Evolutionary conservation across 177 flowering plant species (phyloP).

Genomic region (Tripterygium wilfordii): DNA sequence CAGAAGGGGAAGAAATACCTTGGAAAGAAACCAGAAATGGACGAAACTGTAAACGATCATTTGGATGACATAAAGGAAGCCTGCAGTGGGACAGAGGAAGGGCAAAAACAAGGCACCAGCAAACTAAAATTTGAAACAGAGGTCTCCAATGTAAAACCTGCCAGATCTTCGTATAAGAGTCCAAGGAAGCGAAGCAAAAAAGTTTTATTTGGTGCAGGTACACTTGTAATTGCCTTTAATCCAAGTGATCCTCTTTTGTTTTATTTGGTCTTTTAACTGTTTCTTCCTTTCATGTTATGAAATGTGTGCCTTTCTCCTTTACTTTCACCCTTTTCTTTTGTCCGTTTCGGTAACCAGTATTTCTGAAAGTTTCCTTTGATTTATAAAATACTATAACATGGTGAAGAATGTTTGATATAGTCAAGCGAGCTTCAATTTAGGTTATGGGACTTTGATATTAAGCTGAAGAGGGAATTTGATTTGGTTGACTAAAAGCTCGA

Average conservation of each 20-base stretch:
- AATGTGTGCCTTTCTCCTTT: no score
- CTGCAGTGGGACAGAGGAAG: slow-evolving; percentile 42
- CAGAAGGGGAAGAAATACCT: slow-evolving; percentile 20
- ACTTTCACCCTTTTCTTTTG: no score
- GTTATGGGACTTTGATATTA: no score
- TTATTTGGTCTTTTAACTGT: background rate
- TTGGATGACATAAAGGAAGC: slow-evolving; percentile 35
- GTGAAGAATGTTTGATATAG: no score
- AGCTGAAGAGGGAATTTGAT: no score
- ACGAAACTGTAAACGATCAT: slow-evolving; percentile 16
- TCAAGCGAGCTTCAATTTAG: no score
- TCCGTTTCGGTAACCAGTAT: no score
- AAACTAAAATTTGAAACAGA: slow-evolving; percentile 20
- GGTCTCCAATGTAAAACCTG: slow-evolving; percentile 12
- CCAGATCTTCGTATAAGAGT: slow-evolving; percentile 13
- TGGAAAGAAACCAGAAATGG: slow-evolving; percentile 18
- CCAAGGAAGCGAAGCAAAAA: slow-evolving; percentile 35
- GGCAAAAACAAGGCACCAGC: slow-evolving; percentile 10
- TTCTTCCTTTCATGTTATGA: background rate
- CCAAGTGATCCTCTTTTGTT: background rate
- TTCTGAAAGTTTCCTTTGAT: no score
- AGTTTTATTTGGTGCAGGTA: slow-evolving; percentile 27
- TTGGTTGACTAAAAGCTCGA: no score
- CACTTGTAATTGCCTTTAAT: background rate
- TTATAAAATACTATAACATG: no score